These are phyloP conservation scores for Smittium culicis DNA, from an alignment of 371 early-diverging fungal genomes.

Conservation along the genomic window DNA sequence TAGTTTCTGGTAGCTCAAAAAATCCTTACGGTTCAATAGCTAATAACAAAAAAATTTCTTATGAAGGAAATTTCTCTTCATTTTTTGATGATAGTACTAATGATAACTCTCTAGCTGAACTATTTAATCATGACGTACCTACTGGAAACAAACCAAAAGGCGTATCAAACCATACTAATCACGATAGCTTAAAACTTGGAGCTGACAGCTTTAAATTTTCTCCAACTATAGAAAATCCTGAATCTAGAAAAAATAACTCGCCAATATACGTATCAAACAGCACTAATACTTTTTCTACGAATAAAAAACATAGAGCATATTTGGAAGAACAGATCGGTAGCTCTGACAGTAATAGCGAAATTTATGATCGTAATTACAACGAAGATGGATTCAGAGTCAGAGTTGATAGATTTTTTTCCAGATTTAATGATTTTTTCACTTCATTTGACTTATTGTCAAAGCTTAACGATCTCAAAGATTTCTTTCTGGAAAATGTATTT, in stretches of 20 bases:
- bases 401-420: background rate
- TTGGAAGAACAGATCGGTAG: too few species aligned
- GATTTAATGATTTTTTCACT: background rate
- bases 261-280: too few species aligned
- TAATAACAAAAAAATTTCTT: too few species aligned
- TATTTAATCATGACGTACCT: background rate
- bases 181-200: background rate
- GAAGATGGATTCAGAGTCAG: background rate
- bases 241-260: too few species aligned
- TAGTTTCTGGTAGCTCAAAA: conserved; percentile 16
- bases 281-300: background rate
- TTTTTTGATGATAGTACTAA: too few species aligned
- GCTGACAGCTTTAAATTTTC: background rate
- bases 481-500: background rate
- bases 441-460: background rate
- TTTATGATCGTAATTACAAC: background rate
- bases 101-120: background rate
- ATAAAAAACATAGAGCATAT: background rate
- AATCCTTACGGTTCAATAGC: conserved; percentile 18
- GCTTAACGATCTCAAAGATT: background rate
- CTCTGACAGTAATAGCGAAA: background rate
- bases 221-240: too few species aligned
- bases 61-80: too few species aligned
- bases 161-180: background rate
- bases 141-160: background rate